Evolutionary conservation across 306 rosid genomes (phyloP).

Genomic region (Hippophae gyantsensis): DNA sequence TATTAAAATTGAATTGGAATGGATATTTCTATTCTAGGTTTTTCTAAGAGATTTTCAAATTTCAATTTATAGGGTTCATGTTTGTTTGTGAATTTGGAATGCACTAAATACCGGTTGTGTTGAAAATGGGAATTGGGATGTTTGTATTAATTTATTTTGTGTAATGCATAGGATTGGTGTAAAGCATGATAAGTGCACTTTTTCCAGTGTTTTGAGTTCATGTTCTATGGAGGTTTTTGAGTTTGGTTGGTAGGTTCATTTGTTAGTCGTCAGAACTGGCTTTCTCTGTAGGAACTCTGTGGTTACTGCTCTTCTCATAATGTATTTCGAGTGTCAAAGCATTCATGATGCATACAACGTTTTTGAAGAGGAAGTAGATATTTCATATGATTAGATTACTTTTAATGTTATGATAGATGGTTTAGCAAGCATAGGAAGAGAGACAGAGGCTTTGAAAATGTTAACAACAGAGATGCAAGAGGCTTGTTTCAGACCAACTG

Average conservation of each 20-base stretch:
- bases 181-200: conserved; percentile 46
- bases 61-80: too few relatives aligned
- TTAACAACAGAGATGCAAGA: conserved; percentile 43
- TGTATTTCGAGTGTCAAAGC: conserved; percentile 48
- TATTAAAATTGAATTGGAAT: too few relatives aligned
- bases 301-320: conserved; percentile 51
- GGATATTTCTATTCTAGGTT: too few relatives aligned
- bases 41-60: too few relatives aligned
- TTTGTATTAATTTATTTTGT: conserved; percentile 38
- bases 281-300: conserved; percentile 45
- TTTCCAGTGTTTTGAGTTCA: conserved; percentile 52
- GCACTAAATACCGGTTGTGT: conserved; percentile 57
- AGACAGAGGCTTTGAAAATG: conserved; percentile 43
- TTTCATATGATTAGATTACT: conserved; percentile 40
- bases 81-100: conserved; percentile 36
- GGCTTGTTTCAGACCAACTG: conserved; percentile 34
- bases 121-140: conserved; percentile 20
- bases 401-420: conserved; percentile 74
- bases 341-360: conserved; percentile 40
- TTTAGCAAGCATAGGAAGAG: conserved; percentile 36
- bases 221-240: conserved; percentile 34
- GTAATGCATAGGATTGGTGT: conserved; percentile 44
- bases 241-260: conserved; percentile 62
- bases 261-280: conserved; percentile 40
- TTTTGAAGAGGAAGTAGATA: conserved; percentile 40